Conservation (phyloP, 495 filamentous ascomycete species). For the Lophium mytilinum region DNA sequence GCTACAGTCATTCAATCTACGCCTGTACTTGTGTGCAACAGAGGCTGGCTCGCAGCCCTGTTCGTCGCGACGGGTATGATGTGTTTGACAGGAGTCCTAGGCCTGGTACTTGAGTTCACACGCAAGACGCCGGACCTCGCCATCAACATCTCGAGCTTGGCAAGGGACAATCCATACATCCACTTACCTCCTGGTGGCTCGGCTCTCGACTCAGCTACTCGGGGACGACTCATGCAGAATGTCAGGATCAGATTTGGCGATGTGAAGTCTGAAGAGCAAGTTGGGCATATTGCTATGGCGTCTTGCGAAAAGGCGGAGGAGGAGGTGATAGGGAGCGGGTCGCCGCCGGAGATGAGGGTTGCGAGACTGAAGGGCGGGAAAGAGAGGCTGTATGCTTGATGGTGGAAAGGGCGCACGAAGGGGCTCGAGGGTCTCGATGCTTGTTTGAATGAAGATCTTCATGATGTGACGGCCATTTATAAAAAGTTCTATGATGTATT, state of each 20-base stretch:
- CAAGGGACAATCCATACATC: constrained; percentile 17
- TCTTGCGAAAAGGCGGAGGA: constrained; percentile 3
- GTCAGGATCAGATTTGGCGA: constrained; percentile 10
- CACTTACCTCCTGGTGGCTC: constrained; percentile 2
- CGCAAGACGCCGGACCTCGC: constrained; percentile 15
- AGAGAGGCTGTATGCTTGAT: constrained; percentile 14
- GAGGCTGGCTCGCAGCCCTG: constrained; percentile 9
- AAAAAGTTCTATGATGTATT: too few species aligned
- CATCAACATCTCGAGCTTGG: constrained; percentile 17
- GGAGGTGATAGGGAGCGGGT: neutral
- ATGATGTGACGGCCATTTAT: too few species aligned
- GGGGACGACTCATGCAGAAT: constrained; percentile 7
- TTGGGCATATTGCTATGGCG: constrained; percentile 18
- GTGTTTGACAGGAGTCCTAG: constrained; percentile 6
- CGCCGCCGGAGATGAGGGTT: neutral
- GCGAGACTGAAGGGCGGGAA: neutral
- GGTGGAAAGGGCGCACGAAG: constrained; percentile 1
- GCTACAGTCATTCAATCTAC: neutral
- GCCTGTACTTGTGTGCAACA: neutral
- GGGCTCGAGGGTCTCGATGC: too few species aligned
- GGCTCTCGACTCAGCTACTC: constrained; percentile 6
- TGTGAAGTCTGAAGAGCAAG: constrained; percentile 1
- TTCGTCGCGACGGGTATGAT: constrained; percentile 12
- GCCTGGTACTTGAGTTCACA: constrained; percentile 6
- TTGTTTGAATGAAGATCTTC: too few species aligned